Base-by-base conservation (phyloP, 2,329 filamentous ascomycete species). In the Apiospora pterosperma region DNA sequence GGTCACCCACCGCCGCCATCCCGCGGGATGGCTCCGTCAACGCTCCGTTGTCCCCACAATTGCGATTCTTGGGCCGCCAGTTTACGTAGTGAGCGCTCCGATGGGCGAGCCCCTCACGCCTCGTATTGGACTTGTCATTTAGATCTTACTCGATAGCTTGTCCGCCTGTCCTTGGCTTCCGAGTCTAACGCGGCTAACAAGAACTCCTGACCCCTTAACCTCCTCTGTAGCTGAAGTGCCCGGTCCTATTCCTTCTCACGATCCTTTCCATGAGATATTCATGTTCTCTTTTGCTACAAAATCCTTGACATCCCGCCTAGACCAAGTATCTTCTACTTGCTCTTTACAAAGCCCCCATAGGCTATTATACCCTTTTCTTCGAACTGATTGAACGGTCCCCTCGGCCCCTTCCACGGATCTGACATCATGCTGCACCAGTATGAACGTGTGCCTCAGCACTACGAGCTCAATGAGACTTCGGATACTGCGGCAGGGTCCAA, bases 391-490 rank as follows among this genome's bases (percentile, higher is more conserved):
- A n/a, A 11, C 25, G n/a, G 16, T n/a, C 34, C 11, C n/a, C 11
- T 39, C 31, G 41, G 36, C 14, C 23, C 39, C 39, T 28, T 16
- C 36, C 21, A 3, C 25, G 19, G 64, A 44, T n/a, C 48, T 11
- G 48, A 11, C 48, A 55, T 10, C 44, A 71, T 71, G 70, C 67
- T 67, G 66, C 14, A 63, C 63, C 65, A 67, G 66, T 63, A 65
- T 66, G 65, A 67, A 72, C 61, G 66, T 44, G 69, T 74, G 3
- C 74, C 74, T 16, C 66, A 70, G 19, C 64, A 67, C 42, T 76
- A 75, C 65, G 65, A 65, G 58, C 60, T 73, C 39, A 65, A 67
- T 23, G 64, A 68, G 19, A 25, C 59, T 2, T 41, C 42, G 10
- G 42, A 55, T 28, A 63, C 11, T 23, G 34, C 58, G 21, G 31